Evolutionary conservation across 306 rosid species (phyloP), one percentile per base, ranked within the genome.

Genomic region (Trifolium subterraneum): DNA sequence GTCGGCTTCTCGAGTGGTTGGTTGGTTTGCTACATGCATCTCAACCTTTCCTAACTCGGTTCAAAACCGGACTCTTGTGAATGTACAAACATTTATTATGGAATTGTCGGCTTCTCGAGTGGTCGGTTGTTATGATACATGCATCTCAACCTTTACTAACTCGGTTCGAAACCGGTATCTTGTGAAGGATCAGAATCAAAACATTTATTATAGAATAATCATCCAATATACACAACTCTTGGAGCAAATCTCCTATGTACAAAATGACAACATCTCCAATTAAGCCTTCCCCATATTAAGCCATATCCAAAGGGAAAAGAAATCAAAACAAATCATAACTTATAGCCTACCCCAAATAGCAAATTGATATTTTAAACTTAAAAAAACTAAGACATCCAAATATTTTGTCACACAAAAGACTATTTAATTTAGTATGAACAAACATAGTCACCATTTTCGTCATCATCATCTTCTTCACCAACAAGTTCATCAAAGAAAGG

Each of bases 401-500:
- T 70, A 67, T 42, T 16, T 38, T n/a, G 20, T 25, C 13, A 54
- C 8, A 2, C 11, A 23, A 64, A 72, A n/a, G 23, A 72, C 71
- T 31, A 7, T 19, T 52, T 61, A 15, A 3, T 41, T 61, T 38
- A 25, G 60, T 71, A 84, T 54, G 72, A 80, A 74, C 52, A 48
- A 55, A 44, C 5, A 31, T 2, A 54, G 4, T 51, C 70, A 38
- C 48, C 67, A 23, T 85, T 78, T 47, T 88, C 84, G 31, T 83
- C 89, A 16, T 80, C 80, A 5, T 65, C 44, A 25, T 56, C 63
- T 0, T 88, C 85, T 8, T 77, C 88, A 19, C 71, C 81, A 39
- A 82, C 72, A 55, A 90, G 39, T 39, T 88, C 97, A 10, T 83
- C 77, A 41, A 94, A 94, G 82, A 94, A 91, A 0, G 96, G 65